Percentiles rank a stretch among this genome's conserved stretches.
Evolutionary conservation across 768 basidiomycete genomes (phyloP).

Genomic region (Agrocybe chaxingu): DNA sequence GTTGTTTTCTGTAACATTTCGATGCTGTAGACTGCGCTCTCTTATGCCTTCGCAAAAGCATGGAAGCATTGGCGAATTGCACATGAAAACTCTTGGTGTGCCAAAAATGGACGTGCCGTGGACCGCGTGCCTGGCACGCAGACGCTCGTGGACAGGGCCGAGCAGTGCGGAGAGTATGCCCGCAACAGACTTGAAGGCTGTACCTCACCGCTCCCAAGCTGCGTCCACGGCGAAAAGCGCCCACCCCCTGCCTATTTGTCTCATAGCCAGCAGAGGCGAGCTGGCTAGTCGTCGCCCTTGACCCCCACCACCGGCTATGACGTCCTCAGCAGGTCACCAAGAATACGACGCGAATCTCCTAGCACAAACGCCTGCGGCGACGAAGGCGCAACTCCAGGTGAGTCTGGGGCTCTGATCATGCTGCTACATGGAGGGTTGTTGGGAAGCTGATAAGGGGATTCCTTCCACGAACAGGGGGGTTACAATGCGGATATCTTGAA

Average conservation of each 20-base stretch:
- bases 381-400: conserved; percentile 41
- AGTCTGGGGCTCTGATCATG: neutral
- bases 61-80: neutral
- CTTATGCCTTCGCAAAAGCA: neutral
- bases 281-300: conserved; percentile 13
- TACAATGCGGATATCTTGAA: conserved; percentile 24
- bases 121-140: conserved; percentile 6
- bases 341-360: conserved; percentile 38
- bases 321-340: conserved; percentile 13
- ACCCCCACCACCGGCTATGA: conserved; percentile 8
- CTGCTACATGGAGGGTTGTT: neutral
- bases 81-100: neutral
- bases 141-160: conserved; percentile 6
- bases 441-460: neutral
- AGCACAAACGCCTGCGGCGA: conserved; percentile 37
- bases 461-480: conserved; percentile 15
- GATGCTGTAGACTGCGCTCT: no score
- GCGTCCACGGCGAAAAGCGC: neutral
- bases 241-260: no score
- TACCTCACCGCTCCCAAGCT: conserved; percentile 2
- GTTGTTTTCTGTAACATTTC: no score
- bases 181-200: conserved; percentile 12
- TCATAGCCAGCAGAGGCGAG: neutral
- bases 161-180: conserved; percentile 12
- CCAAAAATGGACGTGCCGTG: conserved; percentile 5